Base-by-base conservation (phyloP, 208 protist genomes). In the Lotmaria passim region DNA sequence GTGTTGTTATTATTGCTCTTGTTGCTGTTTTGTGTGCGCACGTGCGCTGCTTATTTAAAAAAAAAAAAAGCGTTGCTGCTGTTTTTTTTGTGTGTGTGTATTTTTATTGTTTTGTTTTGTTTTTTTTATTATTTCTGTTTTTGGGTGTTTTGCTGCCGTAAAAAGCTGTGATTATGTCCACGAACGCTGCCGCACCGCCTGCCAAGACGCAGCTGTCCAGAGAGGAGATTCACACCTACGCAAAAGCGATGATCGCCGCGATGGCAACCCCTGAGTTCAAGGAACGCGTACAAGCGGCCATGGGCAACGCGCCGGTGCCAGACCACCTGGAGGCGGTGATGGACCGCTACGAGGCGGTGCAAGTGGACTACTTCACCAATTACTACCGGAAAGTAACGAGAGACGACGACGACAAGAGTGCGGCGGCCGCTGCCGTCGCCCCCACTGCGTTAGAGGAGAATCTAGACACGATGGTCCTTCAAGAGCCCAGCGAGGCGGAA, bases 331-430 rank as follows among this genome's bases (percentile, higher is more conserved):
- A 87, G 15, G 87, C 78, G 11, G 61, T 95, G 15, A 75, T 95
- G 36, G 58, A 67, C 19, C 79, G 86, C 17, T 87, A 83, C 47
- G 90, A 95, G 53, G 60, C 75, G 14, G 79, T 86, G 43, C 90
- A 93, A 62, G 77, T 65, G 7, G 82, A 79, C 26, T 89, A 84
- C 63, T 79, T 93, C 56, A 69, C 51, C 0, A 58, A 74, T n/a
- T 44, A 60, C 31, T 52, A 46, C 55, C n/a, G n/a, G n/a, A n/a
- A n/a, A n/a, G n/a, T n/a, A n/a, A n/a, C n/a, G n/a, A n/a, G n/a
- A n/a, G n/a, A n/a, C n/a, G n/a, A 30, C 7, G 24, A 47, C 8
- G 31, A n/a, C 36, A 47, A 15, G 15, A 28, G 5, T 15, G 31
- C 5, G 33, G 34, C 7, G 15, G 30, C 44, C 0, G 31, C 7